Evolutionary conservation across 176 grass and related monocot species (phyloP).

Genomic region (Oryza nivara): DNA sequence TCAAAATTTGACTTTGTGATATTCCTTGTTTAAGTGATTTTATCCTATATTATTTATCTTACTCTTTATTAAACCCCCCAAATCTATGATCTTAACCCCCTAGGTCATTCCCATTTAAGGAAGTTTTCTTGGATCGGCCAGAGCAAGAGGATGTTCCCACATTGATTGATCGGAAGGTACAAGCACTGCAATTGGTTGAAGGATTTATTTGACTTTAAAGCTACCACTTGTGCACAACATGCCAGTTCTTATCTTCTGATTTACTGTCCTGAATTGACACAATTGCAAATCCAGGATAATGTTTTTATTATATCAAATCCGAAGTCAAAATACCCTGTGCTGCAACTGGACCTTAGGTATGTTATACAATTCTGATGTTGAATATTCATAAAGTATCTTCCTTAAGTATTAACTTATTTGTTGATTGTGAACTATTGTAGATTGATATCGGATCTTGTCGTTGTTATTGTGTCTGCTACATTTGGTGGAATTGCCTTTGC

Average conservation of each 20-base stretch:
- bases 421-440: slow-evolving; percentile 52
- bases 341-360: slow-evolving; percentile 94
- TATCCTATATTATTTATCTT: slow-evolving; percentile 23
- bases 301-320: slow-evolving; percentile 99
- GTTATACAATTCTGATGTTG: background rate
- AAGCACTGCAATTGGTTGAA: slow-evolving; percentile 1
- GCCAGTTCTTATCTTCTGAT: slow-evolving; percentile 2
- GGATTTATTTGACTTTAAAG: slow-evolving; percentile 19
- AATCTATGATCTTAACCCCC: slow-evolving; percentile 35
- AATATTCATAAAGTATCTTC: slow-evolving; percentile 29
- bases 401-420: slow-evolving; percentile 37
- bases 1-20: slow-evolving; percentile 9
- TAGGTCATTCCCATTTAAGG: slow-evolving; percentile 92
- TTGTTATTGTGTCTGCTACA: slow-evolving; percentile 95
- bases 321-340: slow-evolving; percentile 98
- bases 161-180: slow-evolving; percentile 94
- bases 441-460: slow-evolving; percentile 99
- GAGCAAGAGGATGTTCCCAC: slow-evolving; percentile 98
- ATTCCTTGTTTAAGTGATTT: slow-evolving; percentile 23
- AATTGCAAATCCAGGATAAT: slow-evolving; percentile 73
- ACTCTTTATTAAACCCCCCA: slow-evolving; percentile 25
- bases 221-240: slow-evolving; percentile 19
- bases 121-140: slow-evolving; percentile 92
- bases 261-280: slow-evolving; percentile 26
- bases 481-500: slow-evolving; percentile 98